Percentiles rank a stretch among this genome's conserved stretches.
These are phyloP conservation scores for Starmera stellimalicola DNA, from an alignment of 1,139 yeast genomes.

Conservation along the genomic window DNA sequence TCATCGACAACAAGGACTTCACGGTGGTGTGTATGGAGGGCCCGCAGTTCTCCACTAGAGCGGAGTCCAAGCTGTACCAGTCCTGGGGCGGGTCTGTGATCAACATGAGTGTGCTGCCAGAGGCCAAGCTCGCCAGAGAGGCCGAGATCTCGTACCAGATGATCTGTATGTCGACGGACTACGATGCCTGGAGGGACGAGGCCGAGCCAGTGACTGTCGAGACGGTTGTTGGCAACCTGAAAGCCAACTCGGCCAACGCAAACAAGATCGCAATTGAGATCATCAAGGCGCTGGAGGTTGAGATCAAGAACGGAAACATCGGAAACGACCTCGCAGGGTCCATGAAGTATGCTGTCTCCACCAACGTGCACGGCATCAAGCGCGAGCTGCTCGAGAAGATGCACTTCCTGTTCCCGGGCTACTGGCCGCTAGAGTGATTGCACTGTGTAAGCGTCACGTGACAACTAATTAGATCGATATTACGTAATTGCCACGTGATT, in stretches of 20 bases:
- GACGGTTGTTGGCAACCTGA: slow-evolving; percentile 84
- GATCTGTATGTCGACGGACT: slow-evolving; percentile 98
- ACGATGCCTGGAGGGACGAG: slow-evolving; percentile 94
- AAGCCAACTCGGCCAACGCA: slow-evolving; percentile 84
- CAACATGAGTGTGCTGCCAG: slow-evolving; percentile 95
- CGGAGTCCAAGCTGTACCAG: slow-evolving; percentile 87
- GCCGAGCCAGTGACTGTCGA: slow-evolving; percentile 97
- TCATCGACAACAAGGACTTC: slow-evolving; percentile 39
- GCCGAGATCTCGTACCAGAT: slow-evolving; percentile 95
- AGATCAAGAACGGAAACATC: slow-evolving; percentile 47
- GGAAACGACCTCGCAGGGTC: slow-evolving; percentile 67
- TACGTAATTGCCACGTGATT: not conserved
- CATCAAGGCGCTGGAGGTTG: slow-evolving; percentile 56
- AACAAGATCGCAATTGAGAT: slow-evolving; percentile 63
- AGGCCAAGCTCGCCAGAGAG: slow-evolving; percentile 91
- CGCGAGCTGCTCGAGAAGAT: slow-evolving; percentile 67
- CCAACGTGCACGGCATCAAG: slow-evolving; percentile 68
- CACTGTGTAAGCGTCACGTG: no score
- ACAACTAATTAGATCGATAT: not conserved
- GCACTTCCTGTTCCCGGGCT: slow-evolving; percentile 87
- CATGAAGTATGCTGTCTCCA: slow-evolving; percentile 76
- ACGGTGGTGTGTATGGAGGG: slow-evolving; percentile 98
- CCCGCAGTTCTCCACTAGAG: slow-evolving; percentile 94
- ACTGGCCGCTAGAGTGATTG: slow-evolving; percentile 45
- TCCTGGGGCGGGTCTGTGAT: slow-evolving; percentile 91